These are phyloP conservation scores for Fomes fomentarius DNA, from an alignment of 1,284 basidiomycete genomes.

Conservation along the genomic window DNA sequence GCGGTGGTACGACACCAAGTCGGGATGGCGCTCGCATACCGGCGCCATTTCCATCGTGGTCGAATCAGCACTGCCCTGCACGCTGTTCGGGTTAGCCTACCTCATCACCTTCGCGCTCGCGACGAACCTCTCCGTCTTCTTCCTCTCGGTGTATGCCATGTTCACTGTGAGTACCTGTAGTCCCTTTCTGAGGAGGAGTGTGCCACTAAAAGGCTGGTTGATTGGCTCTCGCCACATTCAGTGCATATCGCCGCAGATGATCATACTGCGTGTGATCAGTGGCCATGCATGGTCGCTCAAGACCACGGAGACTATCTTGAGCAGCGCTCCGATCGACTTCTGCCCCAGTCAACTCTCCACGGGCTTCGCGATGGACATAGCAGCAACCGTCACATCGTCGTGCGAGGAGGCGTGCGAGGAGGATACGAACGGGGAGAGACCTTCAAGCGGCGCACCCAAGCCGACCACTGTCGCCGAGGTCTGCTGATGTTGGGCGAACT, in stretches of 20 bases:
- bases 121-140: constrained; percentile 17
- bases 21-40: not conserved
- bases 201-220: too few relatives aligned
- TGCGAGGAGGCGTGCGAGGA: not conserved
- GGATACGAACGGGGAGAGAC: too few relatives aligned
- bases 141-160: constrained; percentile 23
- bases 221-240: too few relatives aligned
- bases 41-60: constrained; percentile 11
- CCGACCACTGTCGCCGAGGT: too few relatives aligned
- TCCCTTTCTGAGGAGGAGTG: too few relatives aligned
- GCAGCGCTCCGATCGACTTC: not conserved
- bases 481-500: too few relatives aligned
- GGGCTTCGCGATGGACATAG: not conserved
- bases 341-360: not conserved
- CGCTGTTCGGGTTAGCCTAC: constrained; percentile 15
- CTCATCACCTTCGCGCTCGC: constrained; percentile 15
- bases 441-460: too few relatives aligned
- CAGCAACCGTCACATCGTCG: not conserved
- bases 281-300: constrained; percentile 30
- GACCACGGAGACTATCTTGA: constrained; percentile 2
- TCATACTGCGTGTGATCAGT: constrained; percentile 34
- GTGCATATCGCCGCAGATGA: constrained; percentile 33
- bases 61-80: constrained; percentile 24
- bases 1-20: not conserved
- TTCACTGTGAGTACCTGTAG: constrained; percentile 18